phyloP scores from a whole-genome alignment of 768 basidiomycete genomes.

The Tulasnella sp. region DNA sequence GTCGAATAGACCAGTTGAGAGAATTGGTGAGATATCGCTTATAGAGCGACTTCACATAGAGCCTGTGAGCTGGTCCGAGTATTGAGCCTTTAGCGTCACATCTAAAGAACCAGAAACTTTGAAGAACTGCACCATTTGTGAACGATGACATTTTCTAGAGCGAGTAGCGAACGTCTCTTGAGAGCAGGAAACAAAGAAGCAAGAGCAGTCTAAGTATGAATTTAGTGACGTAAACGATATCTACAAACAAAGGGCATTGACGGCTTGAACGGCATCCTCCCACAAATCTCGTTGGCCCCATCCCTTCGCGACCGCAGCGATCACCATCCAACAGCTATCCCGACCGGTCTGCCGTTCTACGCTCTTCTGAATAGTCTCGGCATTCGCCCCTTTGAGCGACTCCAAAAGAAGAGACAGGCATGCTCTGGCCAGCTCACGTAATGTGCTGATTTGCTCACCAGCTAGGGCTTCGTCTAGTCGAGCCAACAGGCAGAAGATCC shows the following conservation, averaged over 20 bases:
- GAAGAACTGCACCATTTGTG: conserved; percentile 5
- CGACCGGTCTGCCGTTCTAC: conserved; percentile 6
- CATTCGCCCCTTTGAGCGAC: conserved; percentile 8
- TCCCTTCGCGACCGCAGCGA: conserved; percentile 15
- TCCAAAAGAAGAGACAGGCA: conserved; percentile 8
- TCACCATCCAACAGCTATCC: conserved; percentile 17
- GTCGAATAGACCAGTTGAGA: conserved; percentile 78
- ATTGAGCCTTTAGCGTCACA: not conserved
- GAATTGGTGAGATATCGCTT: conserved; percentile 75
- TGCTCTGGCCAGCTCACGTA: conserved; percentile 11
- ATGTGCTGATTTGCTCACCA: conserved; percentile 14
- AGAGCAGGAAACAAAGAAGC: not conserved
- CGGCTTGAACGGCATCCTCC: conserved; percentile 14
- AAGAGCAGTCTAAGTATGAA: not conserved
- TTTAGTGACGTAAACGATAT: not conserved
- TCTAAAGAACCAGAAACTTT: not conserved
- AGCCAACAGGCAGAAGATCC: conserved; percentile 18
- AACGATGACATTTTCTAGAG: conserved; percentile 8
- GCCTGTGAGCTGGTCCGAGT: conserved; percentile 48
- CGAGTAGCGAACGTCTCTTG: not conserved
- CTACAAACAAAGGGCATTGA: conserved; percentile 6
- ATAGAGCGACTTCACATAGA: conserved; percentile 87
- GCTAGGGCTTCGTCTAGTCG: conserved; percentile 7
- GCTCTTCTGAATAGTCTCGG: no score
- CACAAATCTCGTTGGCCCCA: conserved; percentile 19